Evolutionary conservation across 2,329 filamentous ascomycete genomes (phyloP).

Genomic region (Beauveria scarabaeidicola): DNA sequence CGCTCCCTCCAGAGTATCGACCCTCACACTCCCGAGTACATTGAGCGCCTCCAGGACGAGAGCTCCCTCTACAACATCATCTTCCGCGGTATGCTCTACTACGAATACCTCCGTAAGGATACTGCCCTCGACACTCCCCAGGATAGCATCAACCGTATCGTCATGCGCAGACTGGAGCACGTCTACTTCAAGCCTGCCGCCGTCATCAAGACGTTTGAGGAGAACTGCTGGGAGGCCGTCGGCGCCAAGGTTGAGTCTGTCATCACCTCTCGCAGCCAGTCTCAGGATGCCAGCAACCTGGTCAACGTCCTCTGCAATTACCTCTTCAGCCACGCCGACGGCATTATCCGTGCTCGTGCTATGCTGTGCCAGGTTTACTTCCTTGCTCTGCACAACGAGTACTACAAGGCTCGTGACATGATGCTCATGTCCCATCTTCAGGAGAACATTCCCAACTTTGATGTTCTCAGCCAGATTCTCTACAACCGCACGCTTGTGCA

Average conservation of each 20-base stretch:
- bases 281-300: conserved; percentile 62
- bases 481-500: conserved; percentile 98
- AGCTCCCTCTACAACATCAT: conserved; percentile 85
- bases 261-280: conserved; percentile 66
- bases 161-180: conserved; percentile 92
- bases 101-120: conserved; percentile 69
- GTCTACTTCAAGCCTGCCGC: conserved; percentile 98
- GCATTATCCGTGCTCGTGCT: conserved; percentile 88
- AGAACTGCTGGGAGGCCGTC: conserved; percentile 83
- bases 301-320: conserved; percentile 89
- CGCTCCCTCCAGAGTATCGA: conserved; percentile 96
- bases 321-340: conserved; percentile 88
- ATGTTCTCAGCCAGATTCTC: conserved; percentile 93
- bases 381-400: conserved; percentile 92
- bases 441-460: conserved; percentile 93
- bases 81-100: conserved; percentile 79
- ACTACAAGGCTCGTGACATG: conserved; percentile 97
- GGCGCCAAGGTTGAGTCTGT: conserved; percentile 61
- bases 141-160: conserved; percentile 82
- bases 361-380: conserved; percentile 99
- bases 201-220: conserved; percentile 88
- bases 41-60: conserved; percentile 89
- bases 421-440: conserved; percentile 99
- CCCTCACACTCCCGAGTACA: conserved; percentile 97
- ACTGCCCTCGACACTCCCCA: conserved; percentile 64